Evolutionary conservation across 345 rosid genomes (phyloP).

Genomic region (Odontarrhena argentea): DNA sequence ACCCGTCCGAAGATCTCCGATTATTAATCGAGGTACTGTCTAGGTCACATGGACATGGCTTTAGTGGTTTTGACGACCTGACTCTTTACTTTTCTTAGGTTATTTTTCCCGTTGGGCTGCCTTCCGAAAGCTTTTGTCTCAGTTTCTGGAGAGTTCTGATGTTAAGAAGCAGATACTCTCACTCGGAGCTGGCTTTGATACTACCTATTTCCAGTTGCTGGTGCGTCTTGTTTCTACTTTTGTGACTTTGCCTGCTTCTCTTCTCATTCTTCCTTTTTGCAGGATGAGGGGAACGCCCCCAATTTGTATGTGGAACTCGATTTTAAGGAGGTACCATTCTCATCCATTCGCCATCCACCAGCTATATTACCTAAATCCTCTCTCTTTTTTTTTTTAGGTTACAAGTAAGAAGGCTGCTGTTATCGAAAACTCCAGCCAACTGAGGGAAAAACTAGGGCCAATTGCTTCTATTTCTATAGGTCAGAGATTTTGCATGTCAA

Average conservation of each 20-base stretch:
- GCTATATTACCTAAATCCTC: too few species aligned
- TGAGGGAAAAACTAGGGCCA: slow-evolving; percentile 73
- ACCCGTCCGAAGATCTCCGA: slow-evolving; percentile 91
- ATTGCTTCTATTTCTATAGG: slow-evolving; percentile 77
- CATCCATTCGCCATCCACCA: too few species aligned
- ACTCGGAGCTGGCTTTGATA: slow-evolving; percentile 97
- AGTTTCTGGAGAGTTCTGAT: slow-evolving; percentile 62
- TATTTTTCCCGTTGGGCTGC: slow-evolving; percentile 98
- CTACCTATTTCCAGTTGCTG: slow-evolving; percentile 83
- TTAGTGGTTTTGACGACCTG: slow-evolving; percentile 16
- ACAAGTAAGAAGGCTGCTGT: slow-evolving; percentile 85
- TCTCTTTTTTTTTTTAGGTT: slow-evolving; percentile 47
- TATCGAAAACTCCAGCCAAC: slow-evolving; percentile 59
- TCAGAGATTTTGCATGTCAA: slow-evolving; percentile 30
- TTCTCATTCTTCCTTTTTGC: slow-evolving; percentile 31
- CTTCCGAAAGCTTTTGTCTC: slow-evolving; percentile 71
- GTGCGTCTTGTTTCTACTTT: slow-evolving; percentile 40
- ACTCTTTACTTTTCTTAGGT: slow-evolving; percentile 45
- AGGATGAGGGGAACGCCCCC: slow-evolving; percentile 90
- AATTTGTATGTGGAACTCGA: slow-evolving; percentile 88
- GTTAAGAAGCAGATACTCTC: slow-evolving; percentile 83
- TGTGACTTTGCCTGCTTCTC: background rate
- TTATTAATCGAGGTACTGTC: slow-evolving; percentile 74
- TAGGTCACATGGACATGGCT: too few species aligned
- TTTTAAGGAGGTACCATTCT: slow-evolving; percentile 76